Percentiles rank a stretch among this genome's conserved stretches.
Evolutionary conservation across 2,329 filamentous ascomycete genomes (phyloP).

Genomic region (Dothideomycetes sp.): DNA sequence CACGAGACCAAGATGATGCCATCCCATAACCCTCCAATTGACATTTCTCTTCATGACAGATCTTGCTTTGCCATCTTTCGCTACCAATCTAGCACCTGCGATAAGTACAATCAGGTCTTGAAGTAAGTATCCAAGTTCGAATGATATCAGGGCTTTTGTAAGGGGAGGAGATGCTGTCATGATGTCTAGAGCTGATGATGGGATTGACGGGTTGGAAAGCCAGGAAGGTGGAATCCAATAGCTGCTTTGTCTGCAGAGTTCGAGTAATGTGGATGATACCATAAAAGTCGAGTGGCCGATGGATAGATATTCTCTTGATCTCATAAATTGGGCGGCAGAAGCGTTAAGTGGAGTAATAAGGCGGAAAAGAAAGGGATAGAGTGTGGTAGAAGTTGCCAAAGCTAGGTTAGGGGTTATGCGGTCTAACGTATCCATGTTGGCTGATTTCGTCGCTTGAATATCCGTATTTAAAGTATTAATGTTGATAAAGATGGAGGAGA

Average conservation of each 20-base stretch:
- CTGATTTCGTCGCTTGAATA: too few relatives aligned
- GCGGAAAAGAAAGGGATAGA: background rate
- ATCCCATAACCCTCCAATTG: background rate
- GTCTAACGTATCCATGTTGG: background rate
- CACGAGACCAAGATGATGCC: background rate
- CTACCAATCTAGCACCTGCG: background rate
- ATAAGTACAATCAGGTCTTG: background rate
- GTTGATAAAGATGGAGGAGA: too few relatives aligned
- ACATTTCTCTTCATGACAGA: background rate
- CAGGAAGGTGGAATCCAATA: background rate
- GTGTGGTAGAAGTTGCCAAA: background rate
- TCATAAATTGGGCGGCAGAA: background rate
- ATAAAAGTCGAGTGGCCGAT: background rate
- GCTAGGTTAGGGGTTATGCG: background rate
- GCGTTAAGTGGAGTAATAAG: background rate
- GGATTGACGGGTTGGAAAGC: background rate
- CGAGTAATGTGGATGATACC: background rate
- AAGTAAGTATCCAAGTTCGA: background rate
- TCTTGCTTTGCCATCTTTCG: background rate
- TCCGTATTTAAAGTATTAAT: too few relatives aligned
- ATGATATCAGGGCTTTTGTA: background rate
- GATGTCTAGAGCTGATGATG: background rate
- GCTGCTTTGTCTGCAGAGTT: background rate
- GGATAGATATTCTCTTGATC: background rate
- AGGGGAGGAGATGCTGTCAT: background rate